phyloP scores from a whole-genome alignment of 2,329 filamentous ascomycete genomes.

The Hymenoscyphus fraxineus region DNA sequence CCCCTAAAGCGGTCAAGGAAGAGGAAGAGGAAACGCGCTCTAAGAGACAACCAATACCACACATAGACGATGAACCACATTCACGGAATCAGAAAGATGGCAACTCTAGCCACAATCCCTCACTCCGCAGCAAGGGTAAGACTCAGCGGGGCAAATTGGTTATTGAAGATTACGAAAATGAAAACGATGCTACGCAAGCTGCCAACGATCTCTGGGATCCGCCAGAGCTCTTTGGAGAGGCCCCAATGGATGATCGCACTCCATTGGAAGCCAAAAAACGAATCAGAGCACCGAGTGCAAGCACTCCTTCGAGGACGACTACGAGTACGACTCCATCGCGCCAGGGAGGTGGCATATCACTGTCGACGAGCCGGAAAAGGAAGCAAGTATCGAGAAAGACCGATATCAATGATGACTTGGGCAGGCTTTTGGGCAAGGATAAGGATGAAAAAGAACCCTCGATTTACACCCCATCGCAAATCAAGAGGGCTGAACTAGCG shows the following conservation, averaged over 20 bases:
- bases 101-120: neutral
- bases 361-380: neutral
- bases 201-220: conserved; percentile 26
- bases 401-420: neutral
- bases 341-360: neutral
- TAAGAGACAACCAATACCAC: neutral
- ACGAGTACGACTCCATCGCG: neutral
- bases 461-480: neutral
- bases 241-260: neutral
- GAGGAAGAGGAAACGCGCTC: neutral
- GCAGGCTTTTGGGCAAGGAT: neutral
- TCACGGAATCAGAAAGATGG: neutral
- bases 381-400: neutral
- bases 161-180: conserved; percentile 15
- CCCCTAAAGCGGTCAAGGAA: neutral
- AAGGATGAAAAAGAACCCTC: neutral
- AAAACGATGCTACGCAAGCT: conserved; percentile 16
- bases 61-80: neutral
- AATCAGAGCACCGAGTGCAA: neutral
- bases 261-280: neutral
- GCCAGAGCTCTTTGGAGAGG: conserved; percentile 13
- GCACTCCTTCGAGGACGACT: neutral
- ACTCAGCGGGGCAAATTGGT: conserved; percentile 13
- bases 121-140: neutral
- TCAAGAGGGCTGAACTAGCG: neutral